Percentiles rank a stretch among this genome's conserved stretches.
Evolutionary conservation across 306 rosid genomes (phyloP).

Genomic region (Pachyrhizus erosus): DNA sequence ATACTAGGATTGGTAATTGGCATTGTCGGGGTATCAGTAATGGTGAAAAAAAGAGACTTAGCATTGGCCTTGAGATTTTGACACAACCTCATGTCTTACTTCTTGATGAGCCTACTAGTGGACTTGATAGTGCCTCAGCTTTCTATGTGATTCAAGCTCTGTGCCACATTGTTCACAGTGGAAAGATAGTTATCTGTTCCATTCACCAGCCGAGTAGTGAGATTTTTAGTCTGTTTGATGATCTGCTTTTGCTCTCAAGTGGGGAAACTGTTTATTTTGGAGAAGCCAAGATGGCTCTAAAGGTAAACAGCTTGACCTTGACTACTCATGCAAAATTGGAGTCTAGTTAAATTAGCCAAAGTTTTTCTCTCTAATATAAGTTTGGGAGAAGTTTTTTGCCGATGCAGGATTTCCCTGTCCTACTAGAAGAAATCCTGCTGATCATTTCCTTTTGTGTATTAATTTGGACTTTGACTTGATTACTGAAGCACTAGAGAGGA

Average conservation of each 20-base stretch:
- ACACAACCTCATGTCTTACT: constrained; percentile 67
- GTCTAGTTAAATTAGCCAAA: background rate
- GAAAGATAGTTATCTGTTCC: constrained; percentile 65
- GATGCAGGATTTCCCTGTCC: constrained; percentile 83
- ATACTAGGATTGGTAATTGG: too few species aligned
- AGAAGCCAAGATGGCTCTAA: constrained; percentile 55
- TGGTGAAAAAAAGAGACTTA: too few species aligned
- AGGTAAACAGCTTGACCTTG: constrained; percentile 47
- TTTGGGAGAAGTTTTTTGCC: constrained; percentile 68
- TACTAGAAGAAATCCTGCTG: constrained; percentile 71
- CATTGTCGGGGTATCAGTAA: too few species aligned
- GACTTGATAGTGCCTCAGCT: constrained; percentile 85
- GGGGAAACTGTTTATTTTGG: constrained; percentile 82
- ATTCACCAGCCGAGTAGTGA: constrained; percentile 83
- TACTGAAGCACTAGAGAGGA: constrained; percentile 53
- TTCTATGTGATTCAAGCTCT: constrained; percentile 72
- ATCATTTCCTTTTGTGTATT: constrained; percentile 78
- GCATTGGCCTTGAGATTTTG: constrained; percentile 68
- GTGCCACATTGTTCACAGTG: constrained; percentile 63
- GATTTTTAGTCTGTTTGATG: constrained; percentile 72
- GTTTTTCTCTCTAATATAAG: background rate
- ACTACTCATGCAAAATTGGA: background rate
- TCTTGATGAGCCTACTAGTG: constrained; percentile 88
- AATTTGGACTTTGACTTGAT: constrained; percentile 67
- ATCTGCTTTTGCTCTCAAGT: constrained; percentile 64